Base-by-base conservation (phyloP, 805 yeast species). In the Nakazawaea wyomingensis region DNA sequence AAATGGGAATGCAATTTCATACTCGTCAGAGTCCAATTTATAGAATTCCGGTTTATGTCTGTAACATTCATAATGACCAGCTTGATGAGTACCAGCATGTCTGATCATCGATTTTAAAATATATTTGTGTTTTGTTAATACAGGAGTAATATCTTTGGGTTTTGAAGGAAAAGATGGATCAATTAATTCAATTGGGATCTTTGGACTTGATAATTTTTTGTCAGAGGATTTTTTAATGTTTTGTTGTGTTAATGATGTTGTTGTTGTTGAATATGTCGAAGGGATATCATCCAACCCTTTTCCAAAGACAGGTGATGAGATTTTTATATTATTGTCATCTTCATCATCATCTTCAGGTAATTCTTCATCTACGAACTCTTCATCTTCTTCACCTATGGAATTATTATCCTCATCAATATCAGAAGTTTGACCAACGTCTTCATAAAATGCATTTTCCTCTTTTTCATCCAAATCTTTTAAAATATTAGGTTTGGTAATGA, bases 11-110 rank as follows among this genome's bases (percentile, higher is more conserved):
- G 34, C 20, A 6, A 39, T 33, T 6, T 39, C 37, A 26, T 13
- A 34, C 16, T 43, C 30, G 8, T 39, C 45, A 4, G 72, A 71
- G 5, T 66, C 72, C 16, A 58, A 66, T 48, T 72, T 76, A 41
- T 68, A 78, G 44, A 71, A 72, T 3, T 72, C 58, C 2, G 93
- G 91, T 56, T 89, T 90, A 37, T 78, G 79, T 48, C 85, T 80
- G 57, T 78, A 87, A 53, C 96, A 86, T 54, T 90, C 96, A 57
- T 89, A 90, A 56, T 90, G 98, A 1, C 98, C 98, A 34, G 79
- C 76, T 17, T 80, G 73, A 60, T 90, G 97, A 1, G 91, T 80
- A 0, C 99, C 99, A 36, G 81, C 78, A 58, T 93, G 98, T 50
- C 89, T 74, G 16, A 93, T 79, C 48, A 87, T 66, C 0, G 96